Evolutionary conservation across 2,329 filamentous ascomycete genomes (phyloP), one percentile per base, ranked within the genome.

Genomic region (Apiospora arundinis): DNA sequence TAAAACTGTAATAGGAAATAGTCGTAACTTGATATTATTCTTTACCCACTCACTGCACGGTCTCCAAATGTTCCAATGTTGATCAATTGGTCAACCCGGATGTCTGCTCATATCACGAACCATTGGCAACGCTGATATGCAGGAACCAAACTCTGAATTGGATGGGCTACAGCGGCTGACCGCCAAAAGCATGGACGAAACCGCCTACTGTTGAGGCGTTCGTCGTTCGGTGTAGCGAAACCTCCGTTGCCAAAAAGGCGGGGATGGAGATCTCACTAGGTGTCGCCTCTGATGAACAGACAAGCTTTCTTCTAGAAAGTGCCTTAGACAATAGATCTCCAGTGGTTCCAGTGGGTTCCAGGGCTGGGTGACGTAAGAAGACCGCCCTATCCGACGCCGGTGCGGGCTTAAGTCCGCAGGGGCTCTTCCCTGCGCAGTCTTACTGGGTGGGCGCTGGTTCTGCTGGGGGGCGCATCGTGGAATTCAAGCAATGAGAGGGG

Each of bases 281-380:
- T 32, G 7, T 21, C 25, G 28, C 2, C 4, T 2, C 28, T n/a
- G 18, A 37, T n/a, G 18, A 63, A 63, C 7, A 40, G 28, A 63
- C 56, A 63, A 63, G 56, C 56, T 63, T 63, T 63, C 32, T 63
- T 63, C 56, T 63, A 63, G 56, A 63, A 63, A 40, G 9, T 37
- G 28, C 56, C 37, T 8, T n/a, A 63, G 18, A 28, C 52, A 6
- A 3, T 37, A 37, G 9, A 45, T 45, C 9, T 45, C 42, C 14
- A 45, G 42, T 45, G 28, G 5, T 21, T 56, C 49, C 49, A 56
- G 25, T 56, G 14, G 28, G 5, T 21, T 56, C 49, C 49, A 56
- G 25, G 32, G 14, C 32, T 56, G 40, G 56, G 56, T 63, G 56
- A 63, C 56, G 56, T 63, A 63, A 63, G 32, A 14, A n/a, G n/a